A percentile compares a stretch with the other conserved stretches of the same genome.
These are phyloP conservation scores for Phytophthora hibernalis DNA, from an alignment of 352 stramenopile genomes.

Conservation along the genomic window DNA sequence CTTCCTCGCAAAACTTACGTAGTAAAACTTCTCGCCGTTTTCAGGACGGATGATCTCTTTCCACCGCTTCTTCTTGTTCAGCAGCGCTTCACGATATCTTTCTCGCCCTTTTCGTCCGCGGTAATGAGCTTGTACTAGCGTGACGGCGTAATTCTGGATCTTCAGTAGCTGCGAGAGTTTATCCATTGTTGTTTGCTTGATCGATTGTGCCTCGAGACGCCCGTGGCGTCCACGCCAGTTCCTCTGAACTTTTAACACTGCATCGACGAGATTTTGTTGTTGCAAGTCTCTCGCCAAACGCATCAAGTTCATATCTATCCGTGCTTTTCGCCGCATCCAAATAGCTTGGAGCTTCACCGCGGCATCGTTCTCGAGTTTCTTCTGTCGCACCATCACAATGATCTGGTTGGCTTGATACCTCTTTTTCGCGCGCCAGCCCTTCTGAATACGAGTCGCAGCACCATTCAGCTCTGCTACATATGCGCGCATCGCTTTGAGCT, in stretches of 20 bases:
- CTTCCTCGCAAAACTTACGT: constrained; percentile 52
- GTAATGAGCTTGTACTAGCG: constrained; percentile 78
- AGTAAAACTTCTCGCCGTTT: constrained; percentile 88
- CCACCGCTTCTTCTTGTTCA: constrained; percentile 88
- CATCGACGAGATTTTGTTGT: constrained; percentile 39
- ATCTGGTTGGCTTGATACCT: constrained; percentile 51
- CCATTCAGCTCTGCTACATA: constrained; percentile 38
- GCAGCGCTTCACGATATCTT: constrained; percentile 54
- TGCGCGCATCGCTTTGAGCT: constrained; percentile 38
- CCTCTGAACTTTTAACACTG: constrained; percentile 54
- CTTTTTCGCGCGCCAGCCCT: constrained; percentile 60
- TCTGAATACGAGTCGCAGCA: constrained; percentile 55
- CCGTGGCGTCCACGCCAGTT: constrained; percentile 54
- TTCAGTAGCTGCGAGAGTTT: constrained; percentile 54
- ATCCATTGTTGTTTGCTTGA: constrained; percentile 50
- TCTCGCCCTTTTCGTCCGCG: constrained; percentile 74
- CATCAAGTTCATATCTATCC: constrained; percentile 45
- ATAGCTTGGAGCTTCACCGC: constrained; percentile 58
- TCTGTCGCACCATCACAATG: constrained; percentile 39
- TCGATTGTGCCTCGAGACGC: constrained; percentile 32
- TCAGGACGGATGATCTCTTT: constrained; percentile 91
- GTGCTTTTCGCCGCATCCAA: constrained; percentile 70
- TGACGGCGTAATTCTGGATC: constrained; percentile 72
- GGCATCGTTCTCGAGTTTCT: constrained; percentile 49
- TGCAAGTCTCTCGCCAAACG: constrained; percentile 49